A percentile compares a stretch with the other conserved stretches of the same genome.
These are phyloP conservation scores for Penicillium daleae DNA, from an alignment of 495 filamentous ascomycete species.

Conservation along the genomic window DNA sequence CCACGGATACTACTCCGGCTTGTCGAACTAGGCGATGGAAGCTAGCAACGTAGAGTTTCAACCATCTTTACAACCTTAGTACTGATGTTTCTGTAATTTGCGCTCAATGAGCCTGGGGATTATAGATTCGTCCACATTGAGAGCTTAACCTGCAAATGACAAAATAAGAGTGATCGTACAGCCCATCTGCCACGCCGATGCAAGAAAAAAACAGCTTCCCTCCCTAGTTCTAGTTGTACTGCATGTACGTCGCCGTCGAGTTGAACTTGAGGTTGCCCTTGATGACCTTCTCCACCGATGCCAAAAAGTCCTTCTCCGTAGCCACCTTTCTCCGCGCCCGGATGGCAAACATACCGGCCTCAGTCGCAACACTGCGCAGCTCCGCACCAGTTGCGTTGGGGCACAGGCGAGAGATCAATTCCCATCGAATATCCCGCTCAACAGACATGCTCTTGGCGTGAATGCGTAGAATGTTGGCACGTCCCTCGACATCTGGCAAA, in stretches of 20 bases:
- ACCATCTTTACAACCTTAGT: not conserved
- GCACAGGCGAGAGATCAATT: slow-evolving; percentile 93
- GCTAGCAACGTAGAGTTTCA: too few species aligned
- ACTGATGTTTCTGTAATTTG: not conserved
- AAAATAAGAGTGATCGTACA: slow-evolving; percentile 32
- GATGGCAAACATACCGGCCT: slow-evolving; percentile 99
- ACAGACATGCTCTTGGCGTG: slow-evolving; percentile 99
- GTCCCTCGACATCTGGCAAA: slow-evolving; percentile 92
- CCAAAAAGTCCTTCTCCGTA: slow-evolving; percentile 98
- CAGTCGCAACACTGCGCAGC: slow-evolving; percentile 93
- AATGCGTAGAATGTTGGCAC: slow-evolving; percentile 96
- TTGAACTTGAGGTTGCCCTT: slow-evolving; percentile 99
- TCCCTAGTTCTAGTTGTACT: slow-evolving; percentile 86
- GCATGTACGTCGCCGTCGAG: slow-evolving; percentile 97
- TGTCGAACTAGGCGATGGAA: not conserved
- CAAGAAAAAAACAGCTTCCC: slow-evolving; percentile 22
- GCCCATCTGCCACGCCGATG: slow-evolving; percentile 29
- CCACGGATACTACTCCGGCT: not conserved
- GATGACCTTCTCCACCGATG: slow-evolving; percentile 98
- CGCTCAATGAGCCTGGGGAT: slow-evolving; percentile 15
- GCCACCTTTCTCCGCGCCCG: slow-evolving; percentile 96
- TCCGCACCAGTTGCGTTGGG: slow-evolving; percentile 97
- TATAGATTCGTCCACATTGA: slow-evolving; percentile 29
- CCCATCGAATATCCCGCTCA: slow-evolving; percentile 98
- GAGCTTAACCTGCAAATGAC: slow-evolving; percentile 22